A percentile compares a stretch with the other conserved stretches of the same genome.
These are phyloP conservation scores for Cyclotella atomus DNA, from an alignment of 108 stramenopile species.

Conservation along the genomic window DNA sequence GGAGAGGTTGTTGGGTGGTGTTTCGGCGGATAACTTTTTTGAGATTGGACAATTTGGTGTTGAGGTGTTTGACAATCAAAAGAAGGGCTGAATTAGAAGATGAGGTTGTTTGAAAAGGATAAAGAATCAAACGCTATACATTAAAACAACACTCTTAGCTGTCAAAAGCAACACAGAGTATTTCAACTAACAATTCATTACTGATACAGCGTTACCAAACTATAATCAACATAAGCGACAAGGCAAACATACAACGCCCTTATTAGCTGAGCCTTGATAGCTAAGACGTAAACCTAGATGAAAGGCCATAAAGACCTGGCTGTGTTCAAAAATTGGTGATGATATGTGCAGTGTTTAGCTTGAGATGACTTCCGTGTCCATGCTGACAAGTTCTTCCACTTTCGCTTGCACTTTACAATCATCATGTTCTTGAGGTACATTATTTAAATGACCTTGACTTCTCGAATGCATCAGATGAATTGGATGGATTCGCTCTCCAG, in stretches of 20 bases:
- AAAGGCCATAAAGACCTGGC: not conserved
- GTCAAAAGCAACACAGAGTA: too few relatives aligned
- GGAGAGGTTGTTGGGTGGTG: not conserved
- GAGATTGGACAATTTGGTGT: conserved; percentile 46
- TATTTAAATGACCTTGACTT: not conserved
- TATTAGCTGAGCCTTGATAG: not conserved
- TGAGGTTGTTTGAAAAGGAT: not conserved
- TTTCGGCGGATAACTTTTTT: conserved; percentile 37
- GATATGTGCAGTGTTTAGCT: not conserved
- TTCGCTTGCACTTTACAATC: not conserved
- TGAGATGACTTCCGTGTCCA: conserved; percentile 15
- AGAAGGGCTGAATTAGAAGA: not conserved
- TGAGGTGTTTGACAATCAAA: conserved; percentile 12
- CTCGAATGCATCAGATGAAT: conserved; percentile 48
- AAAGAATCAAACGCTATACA: too few relatives aligned
- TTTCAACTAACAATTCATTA: conserved; percentile 2
- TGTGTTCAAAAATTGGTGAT: not conserved
- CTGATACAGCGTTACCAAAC: conserved; percentile 1
- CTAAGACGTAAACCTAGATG: not conserved
- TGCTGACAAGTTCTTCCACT: conserved; percentile 4
- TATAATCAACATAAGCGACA: not conserved
- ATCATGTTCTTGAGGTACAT: not conserved
- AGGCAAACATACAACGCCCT: not conserved
- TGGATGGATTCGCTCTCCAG: conserved; percentile 90
- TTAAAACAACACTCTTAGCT: too few relatives aligned